These are phyloP conservation scores for Phytophthora citrophthora DNA, from an alignment of 352 stramenopile species.

Conservation along the genomic window DNA sequence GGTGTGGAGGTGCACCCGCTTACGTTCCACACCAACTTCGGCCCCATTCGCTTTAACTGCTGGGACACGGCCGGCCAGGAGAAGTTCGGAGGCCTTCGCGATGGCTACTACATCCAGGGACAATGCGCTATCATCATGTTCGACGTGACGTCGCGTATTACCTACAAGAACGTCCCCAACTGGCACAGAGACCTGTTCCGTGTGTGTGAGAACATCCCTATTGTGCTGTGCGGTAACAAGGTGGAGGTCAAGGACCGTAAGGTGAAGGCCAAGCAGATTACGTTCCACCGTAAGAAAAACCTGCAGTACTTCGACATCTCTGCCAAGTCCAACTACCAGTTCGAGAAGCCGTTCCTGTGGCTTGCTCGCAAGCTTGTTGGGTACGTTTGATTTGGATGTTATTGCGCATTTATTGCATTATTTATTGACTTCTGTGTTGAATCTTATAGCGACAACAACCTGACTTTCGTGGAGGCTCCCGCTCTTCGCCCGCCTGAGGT, in stretches of 20 bases:
- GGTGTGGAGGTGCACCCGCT: conserved; percentile 99
- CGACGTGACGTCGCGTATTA: conserved; percentile 99
- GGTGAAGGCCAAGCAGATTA: conserved; percentile 99
- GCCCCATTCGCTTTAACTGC: conserved; percentile 99
- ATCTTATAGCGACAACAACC: conserved; percentile 92
- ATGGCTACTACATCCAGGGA: conserved; percentile 99
- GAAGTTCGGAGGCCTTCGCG: conserved; percentile 96
- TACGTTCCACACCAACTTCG: conserved; percentile 99
- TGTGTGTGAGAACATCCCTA: conserved; percentile 99
- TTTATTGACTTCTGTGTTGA: conserved; percentile 16
- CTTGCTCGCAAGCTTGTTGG: conserved; percentile 98
- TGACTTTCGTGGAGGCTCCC: conserved; percentile 98
- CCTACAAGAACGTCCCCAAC: conserved; percentile 99
- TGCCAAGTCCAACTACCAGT: conserved; percentile 99
- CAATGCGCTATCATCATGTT: conserved; percentile 99
- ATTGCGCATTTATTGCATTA: neutral
- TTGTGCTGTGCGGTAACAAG: conserved; percentile 99
- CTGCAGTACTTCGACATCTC: conserved; percentile 99
- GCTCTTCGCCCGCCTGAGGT: conserved; percentile 97
- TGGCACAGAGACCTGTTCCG: conserved; percentile 99
- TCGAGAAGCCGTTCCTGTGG: conserved; percentile 99
- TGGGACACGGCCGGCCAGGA: conserved; percentile 99
- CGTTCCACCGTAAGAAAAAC: conserved; percentile 99
- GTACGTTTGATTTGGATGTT: conserved; percentile 44
- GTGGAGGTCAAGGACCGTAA: conserved; percentile 99